Conservation (phyloP, 345 rosid genomes). For the Camelina hispida region DNA sequence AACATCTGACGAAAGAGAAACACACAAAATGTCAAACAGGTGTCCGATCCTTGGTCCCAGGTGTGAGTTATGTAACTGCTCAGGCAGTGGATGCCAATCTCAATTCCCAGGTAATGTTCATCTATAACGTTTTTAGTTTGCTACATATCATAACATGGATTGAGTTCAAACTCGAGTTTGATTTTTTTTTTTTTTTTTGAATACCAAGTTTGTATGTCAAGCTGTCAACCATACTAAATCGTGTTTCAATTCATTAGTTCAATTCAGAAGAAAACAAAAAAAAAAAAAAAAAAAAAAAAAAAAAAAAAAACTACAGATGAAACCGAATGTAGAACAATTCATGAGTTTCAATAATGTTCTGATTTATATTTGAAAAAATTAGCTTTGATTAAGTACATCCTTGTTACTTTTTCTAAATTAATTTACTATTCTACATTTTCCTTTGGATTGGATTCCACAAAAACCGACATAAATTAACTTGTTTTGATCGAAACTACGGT, state of each 20-base stretch:
- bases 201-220: neutral
- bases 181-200: neutral
- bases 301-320: no score
- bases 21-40: conserved; percentile 2
- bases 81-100: conserved; percentile 34
- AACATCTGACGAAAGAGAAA: neutral
- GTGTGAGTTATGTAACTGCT: conserved; percentile 10
- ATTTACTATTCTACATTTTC: no score
- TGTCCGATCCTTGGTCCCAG: conserved; percentile 24
- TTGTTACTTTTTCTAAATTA: no score
- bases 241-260: neutral
- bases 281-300: no score
- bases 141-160: neutral
- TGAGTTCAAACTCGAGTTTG: neutral
- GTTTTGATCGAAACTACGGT: neutral
- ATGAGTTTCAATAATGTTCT: neutral
- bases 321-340: no score
- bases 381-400: no score
- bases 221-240: neutral
- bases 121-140: neutral
- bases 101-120: conserved; percentile 32
- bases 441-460: neutral
- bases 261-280: no score
- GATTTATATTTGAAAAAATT: no score
- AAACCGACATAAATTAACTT: neutral